phyloP scores from a whole-genome alignment of 2,329 filamentous ascomycete genomes.

The Davidsoniella eucalypti region DNA sequence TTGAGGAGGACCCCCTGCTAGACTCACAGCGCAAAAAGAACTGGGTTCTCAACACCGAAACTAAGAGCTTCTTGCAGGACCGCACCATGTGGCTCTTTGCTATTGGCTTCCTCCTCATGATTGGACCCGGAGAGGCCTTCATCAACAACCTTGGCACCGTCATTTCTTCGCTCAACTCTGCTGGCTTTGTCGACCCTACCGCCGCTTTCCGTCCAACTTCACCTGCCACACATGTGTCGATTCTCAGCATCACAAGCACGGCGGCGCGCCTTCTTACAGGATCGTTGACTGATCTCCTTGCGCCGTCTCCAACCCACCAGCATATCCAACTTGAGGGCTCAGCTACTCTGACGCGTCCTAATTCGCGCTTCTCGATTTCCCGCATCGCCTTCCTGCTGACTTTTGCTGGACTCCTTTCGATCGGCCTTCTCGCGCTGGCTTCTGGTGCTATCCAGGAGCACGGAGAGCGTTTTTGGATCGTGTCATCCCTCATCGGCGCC shows the following conservation, averaged over 20 bases:
- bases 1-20: not conserved
- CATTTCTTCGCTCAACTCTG: conserved; percentile 54
- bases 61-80: conserved; percentile 66
- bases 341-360: conserved; percentile 15
- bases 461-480: conserved; percentile 65
- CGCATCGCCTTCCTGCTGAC: conserved; percentile 65
- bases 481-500: conserved; percentile 69
- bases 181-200: conserved; percentile 11
- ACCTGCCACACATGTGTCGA: conserved; percentile 77
- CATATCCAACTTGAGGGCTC: conserved; percentile 30
- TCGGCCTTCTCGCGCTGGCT: conserved; percentile 64
- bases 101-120: conserved; percentile 77
- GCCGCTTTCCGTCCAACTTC: conserved; percentile 30
- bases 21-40: conserved; percentile 38
- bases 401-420: conserved; percentile 55
- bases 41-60: conserved; percentile 84
- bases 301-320: conserved; percentile 46
- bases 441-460: conserved; percentile 60
- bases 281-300: conserved; percentile 73
- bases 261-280: conserved; percentile 81
- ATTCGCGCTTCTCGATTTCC: conserved; percentile 44
- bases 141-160: conserved; percentile 95
- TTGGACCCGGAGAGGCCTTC: conserved; percentile 91
- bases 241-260: conserved; percentile 80
- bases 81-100: conserved; percentile 94